Evolutionary conservation across 31 red algal genomes (phyloP).

Genomic region (Endocladia muricata): DNA sequence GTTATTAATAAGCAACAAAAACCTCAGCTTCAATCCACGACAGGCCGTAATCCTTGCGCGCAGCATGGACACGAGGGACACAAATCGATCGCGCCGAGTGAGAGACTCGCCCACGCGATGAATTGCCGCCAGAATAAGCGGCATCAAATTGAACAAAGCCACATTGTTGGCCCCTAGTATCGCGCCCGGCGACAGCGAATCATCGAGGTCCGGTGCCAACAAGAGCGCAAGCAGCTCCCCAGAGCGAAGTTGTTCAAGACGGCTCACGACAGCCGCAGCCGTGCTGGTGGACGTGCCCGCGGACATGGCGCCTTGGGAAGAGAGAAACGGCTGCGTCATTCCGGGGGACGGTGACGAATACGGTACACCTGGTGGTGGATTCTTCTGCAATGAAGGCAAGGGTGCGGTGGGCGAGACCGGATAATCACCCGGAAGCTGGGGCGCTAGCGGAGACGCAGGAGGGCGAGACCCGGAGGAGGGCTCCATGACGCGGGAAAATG

Average conservation of each 20-base stretch:
- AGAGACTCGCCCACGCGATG: conserved; percentile 59
- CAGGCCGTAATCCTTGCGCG: conserved; percentile 59
- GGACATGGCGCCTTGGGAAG: too few relatives aligned
- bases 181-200: conserved; percentile 44
- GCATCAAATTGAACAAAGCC: conserved; percentile 67
- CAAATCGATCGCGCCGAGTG: conserved; percentile 23
- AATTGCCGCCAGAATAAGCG: conserved; percentile 67
- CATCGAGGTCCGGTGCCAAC: conserved; percentile 69
- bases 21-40: conserved; percentile 76
- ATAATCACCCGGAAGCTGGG: too few relatives aligned
- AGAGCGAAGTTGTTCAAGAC: conserved; percentile 14
- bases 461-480: too few relatives aligned
- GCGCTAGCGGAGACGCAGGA: too few relatives aligned
- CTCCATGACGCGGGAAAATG: too few relatives aligned
- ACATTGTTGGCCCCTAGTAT: conserved; percentile 49
- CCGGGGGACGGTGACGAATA: too few relatives aligned
- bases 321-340: too few relatives aligned
- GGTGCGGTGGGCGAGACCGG: too few relatives aligned
- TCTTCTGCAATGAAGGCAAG: too few relatives aligned
- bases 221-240: conserved; percentile 45
- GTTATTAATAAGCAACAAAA: conserved; percentile 62
- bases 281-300: background rate
- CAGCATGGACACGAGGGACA: conserved; percentile 44
- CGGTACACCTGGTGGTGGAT: too few relatives aligned
- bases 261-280: background rate